Base-by-base conservation (phyloP, 202 grass and related monocot species). In the Carex sylvatica region DNA sequence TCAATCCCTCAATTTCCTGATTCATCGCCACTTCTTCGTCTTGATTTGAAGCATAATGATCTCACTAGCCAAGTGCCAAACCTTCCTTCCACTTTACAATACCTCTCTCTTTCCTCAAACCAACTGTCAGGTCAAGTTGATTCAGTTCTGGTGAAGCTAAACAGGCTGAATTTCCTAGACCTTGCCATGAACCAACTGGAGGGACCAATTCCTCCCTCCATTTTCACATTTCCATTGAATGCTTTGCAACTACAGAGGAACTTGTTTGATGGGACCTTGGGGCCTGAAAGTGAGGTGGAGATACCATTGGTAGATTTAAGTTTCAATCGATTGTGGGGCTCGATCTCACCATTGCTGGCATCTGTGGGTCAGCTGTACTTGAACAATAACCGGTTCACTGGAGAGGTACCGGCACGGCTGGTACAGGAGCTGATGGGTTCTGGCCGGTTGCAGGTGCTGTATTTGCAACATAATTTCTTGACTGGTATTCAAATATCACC, bases 401-500 rank as follows among this genome's bases (percentile, higher is more conserved):
- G 94, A 61, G 92, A 94, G 47, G 94, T 97, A 12, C 94, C 94
- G 14, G 78, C 90, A 61, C 56, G 86, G 72, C 80, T 97, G 64
- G 87, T 98, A 78, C 89, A 93, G 82, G 89, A 87, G 83, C 89
- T 93, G 24, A 88, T 98, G 1, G 90, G 89, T 55, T 76, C 77
- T 75, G 92, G 91, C 13, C 82, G 88, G 2, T 76, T 98, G 80
- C 89, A 92, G 86, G 80, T 98, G 86, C 86, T 98, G 4, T 98
- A 98, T 85, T 83, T 98, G 90, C 95, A 98, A 79, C 92, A 98
- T 91, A 98, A 98, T 88, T 98, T 93, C 90, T 85, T 98, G 15
- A 90, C 90, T 42, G 92, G 92, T 36, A 92, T 98, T 73, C 56
- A 76, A 66, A 78, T 89, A 6, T 86, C 86, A 67, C 86, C 88